These are phyloP conservation scores for Kentomonas sorsogonicus DNA, from an alignment of 208 protist species.

Conservation along the genomic window DNA sequence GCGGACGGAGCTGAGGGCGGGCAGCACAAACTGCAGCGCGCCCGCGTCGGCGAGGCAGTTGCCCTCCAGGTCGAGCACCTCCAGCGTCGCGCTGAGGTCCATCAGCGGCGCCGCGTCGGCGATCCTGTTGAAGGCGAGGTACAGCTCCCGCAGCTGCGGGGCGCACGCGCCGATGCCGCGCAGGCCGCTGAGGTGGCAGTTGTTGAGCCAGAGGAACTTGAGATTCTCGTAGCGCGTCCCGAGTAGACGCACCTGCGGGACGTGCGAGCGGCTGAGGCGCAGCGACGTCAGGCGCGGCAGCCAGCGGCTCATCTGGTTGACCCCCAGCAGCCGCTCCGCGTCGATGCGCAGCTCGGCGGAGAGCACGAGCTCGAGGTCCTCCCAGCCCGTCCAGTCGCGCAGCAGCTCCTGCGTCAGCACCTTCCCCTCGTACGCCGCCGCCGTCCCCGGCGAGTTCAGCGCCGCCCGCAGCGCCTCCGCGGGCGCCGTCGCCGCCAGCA, in stretches of 20 bases:
- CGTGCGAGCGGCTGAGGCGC: conserved; percentile 53
- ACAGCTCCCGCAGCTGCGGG: conserved; percentile 69
- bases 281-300: conserved; percentile 60
- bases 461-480: too few species aligned
- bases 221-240: conserved; percentile 53
- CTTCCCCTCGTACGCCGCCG: too few species aligned
- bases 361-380: conserved; percentile 62
- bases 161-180: conserved; percentile 60
- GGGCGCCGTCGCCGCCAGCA: too few species aligned
- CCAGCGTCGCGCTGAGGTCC: conserved; percentile 55
- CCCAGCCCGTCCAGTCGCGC: conserved; percentile 64
- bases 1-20: conserved; percentile 35
- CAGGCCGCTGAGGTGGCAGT: conserved; percentile 56
- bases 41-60: conserved; percentile 55
- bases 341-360: conserved; percentile 65
- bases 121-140: conserved; percentile 80
- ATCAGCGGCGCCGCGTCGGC: conserved; percentile 49
- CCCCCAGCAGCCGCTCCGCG: conserved; percentile 37
- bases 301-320: conserved; percentile 44
- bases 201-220: conserved; percentile 74
- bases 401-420: conserved; percentile 53
- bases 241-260: conserved; percentile 65
- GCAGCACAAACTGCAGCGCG: conserved; percentile 26
- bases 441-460: too few species aligned
- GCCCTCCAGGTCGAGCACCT: conserved; percentile 84